Percentiles rank a stretch among this genome's conserved stretches.
Conservation (phyloP, 305 asterid species). For the Withania somnifera region DNA sequence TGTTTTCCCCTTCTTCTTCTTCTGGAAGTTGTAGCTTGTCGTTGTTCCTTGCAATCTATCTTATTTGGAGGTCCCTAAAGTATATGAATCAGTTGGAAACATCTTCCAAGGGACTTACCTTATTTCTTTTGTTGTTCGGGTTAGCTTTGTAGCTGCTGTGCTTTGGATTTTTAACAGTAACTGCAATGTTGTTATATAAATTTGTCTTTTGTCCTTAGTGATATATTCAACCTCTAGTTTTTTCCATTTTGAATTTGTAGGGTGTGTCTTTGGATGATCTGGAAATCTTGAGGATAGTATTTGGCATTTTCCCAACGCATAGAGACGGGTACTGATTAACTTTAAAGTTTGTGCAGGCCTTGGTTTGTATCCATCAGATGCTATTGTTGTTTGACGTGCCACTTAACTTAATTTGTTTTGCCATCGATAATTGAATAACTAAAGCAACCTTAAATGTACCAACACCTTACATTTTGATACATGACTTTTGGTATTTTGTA, state of each 20-base stretch:
- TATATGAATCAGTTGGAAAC: neutral
- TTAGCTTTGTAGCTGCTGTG: neutral
- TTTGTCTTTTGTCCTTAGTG: neutral
- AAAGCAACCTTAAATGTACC: neutral
- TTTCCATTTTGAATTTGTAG: slow-evolving; percentile 23
- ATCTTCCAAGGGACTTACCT: neutral
- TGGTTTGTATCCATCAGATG: neutral
- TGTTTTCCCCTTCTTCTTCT: neutral
- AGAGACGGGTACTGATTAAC: slow-evolving; percentile 61
- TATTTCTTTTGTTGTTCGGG: neutral
- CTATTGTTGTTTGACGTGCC: neutral
- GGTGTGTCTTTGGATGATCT: slow-evolving; percentile 51
- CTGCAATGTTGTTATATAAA: neutral
- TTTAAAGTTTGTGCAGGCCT: neutral
- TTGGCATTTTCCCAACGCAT: slow-evolving; percentile 87
- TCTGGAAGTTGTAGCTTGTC: neutral
- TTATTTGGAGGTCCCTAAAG: neutral
- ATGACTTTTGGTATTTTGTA: neutral
- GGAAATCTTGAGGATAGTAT: slow-evolving; percentile 76
- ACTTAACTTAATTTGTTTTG: neutral
- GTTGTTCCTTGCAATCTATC: neutral
- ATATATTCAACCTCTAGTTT: neutral
- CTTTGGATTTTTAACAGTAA: neutral
- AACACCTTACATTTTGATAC: neutral
- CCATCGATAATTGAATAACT: neutral